Base-by-base conservation (phyloP, 225 moss, liverwort and hornwort genomes). In the Sphagnum tenellum region DNA sequence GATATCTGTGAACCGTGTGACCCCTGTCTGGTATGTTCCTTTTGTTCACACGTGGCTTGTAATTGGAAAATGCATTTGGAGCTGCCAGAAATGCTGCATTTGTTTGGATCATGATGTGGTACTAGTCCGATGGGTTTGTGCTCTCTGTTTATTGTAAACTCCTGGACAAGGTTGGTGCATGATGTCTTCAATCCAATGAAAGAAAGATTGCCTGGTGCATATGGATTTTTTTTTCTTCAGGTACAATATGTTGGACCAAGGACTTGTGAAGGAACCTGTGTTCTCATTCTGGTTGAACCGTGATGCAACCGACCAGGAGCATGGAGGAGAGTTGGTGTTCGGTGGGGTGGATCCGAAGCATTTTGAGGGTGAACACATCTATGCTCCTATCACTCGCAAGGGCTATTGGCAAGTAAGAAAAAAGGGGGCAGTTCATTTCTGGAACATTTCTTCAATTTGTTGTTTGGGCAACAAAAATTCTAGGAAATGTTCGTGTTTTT, bases 241-340 rank as follows among this genome's bases (percentile, higher is more conserved):
- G 93, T 94, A 94, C 73, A 94, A 94, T 46, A 78, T 94, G 55
- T 4, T 94, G 60, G 84, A 88, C 56, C 94, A 94, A 67, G 75
- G 78, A 14, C 91, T 94, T 63, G 80, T 94, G 52, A 70, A 83
- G 58, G 87, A 89, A 5, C 74, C 87, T n/a, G 86, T 94, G 3
- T 94, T 94, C 71, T 94, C 94, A 9, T 94, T 94, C 74, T 94
- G 94, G 94, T 73, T 94, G 70, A 94, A 94, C 59, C 78, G 94
- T n/a, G 70, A 94, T 65, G 12, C 61, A 46, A 69, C 69, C 29
- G 86, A 79, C 54, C 66, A 74, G 52, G 29, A 29, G 29, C 64
- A 61, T 64, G 94, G 94, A 72, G 94, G 94, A 73, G 94, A 94
- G 70, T 70, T 94, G 64, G 89, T 94, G 54, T 82, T 94, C 4